Evolutionary conservation across 1,139 yeast species (phyloP), one percentile per base, ranked within the genome.

Genomic region (Eremothecium cymbalariae): DNA sequence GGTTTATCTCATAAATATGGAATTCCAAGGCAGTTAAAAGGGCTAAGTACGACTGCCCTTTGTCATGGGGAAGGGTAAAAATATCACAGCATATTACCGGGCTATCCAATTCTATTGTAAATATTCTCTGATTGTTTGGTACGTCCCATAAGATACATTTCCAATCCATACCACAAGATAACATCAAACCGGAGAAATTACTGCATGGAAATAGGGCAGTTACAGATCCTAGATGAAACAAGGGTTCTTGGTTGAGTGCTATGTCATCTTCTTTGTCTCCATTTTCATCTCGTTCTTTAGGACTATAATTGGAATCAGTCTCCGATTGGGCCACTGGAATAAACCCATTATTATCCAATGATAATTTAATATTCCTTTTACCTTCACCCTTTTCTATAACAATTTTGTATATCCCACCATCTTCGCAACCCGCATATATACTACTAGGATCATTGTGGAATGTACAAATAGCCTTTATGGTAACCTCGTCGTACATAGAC

Each of bases 331-430:
- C 7, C 11, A 4, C 20, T 9, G 57, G 55, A 14, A 49, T 25
- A 26, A 52, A 51, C 7, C 47, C 50, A 28, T 49, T 43, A 29
- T 52, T 52, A 4, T 36, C 28, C 16, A 31, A 23, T 5, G 37
- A 31, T 8, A 51, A 22, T 6, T 30, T 25, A 23, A 44, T 15
- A 4, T 31, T 30, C 5, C 29, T 27, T 15, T 19, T 26, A 6
- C 36, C 28, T 2, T 30, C 36, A 2, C 38, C 22, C n/a, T 35
- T 36, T 8, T 37, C 34, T 9, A 46, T 24, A 2, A 33, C 21
- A 8, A 51, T 18, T 32, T 45, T 48, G 38, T 48, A 52, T 8
- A 52, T 50, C 4, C 49, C 53, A 13, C 57, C 55, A 24, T 51
- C 53, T 28, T 46, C 53, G 9, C 48, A 38, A n/a, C 55, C 55